Conservation (phyloP, 1,139 yeast species). For the Lodderomyces pseudojiufengensis region DNA sequence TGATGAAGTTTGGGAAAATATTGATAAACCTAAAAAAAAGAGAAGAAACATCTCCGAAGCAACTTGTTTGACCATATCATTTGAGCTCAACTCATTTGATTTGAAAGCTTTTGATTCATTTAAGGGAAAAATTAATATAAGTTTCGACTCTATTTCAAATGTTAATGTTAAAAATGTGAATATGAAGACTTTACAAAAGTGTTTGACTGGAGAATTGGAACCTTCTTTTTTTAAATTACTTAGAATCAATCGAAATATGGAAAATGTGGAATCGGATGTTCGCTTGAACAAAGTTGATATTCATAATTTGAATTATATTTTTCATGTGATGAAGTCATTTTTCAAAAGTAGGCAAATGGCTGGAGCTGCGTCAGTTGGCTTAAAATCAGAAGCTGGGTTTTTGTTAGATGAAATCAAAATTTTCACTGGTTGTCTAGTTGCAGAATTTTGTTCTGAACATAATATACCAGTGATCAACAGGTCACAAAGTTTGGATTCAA, state of each 20-base stretch:
- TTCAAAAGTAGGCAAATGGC: constrained; percentile 30
- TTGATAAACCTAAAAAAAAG: background rate
- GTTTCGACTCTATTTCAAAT: constrained; percentile 28
- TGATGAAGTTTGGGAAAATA: constrained; percentile 11
- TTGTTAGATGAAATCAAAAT: constrained; percentile 26
- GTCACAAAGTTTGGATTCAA: constrained; percentile 17
- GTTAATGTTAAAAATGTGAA: constrained; percentile 23
- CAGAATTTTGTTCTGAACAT: constrained; percentile 22
- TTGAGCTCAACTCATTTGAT: constrained; percentile 35
- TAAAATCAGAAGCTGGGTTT: constrained; percentile 16
- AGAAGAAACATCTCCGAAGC: constrained; percentile 3
- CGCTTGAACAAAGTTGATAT: constrained; percentile 25
- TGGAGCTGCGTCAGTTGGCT: constrained; percentile 21
- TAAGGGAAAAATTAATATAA: constrained; percentile 20
- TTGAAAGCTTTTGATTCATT: no score
- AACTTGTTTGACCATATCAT: constrained; percentile 37
- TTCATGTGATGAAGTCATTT: constrained; percentile 30
- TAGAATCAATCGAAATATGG: constrained; percentile 1
- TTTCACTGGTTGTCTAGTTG: constrained; percentile 25
- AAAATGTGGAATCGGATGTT: background rate
- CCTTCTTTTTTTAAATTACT: constrained; percentile 32
- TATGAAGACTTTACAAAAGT: constrained; percentile 21
- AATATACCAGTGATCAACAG: constrained; percentile 28
- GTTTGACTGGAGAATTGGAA: constrained; percentile 27
- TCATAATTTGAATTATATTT: constrained; percentile 33